phyloP scores from a whole-genome alignment of 352 stramenopile genomes.

The Pilasporangium apinafurcum region DNA sequence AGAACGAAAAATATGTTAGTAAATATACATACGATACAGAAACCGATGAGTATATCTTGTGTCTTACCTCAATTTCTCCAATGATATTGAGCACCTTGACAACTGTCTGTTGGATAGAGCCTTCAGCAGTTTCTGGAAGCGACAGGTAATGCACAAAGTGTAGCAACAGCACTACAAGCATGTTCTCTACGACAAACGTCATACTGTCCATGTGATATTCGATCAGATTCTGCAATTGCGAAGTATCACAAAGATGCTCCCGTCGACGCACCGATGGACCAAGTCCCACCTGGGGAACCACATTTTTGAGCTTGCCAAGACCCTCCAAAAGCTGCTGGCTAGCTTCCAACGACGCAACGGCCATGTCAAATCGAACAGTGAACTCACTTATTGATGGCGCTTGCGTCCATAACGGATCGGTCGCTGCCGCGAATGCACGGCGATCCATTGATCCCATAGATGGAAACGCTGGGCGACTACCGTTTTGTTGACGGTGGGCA shows the following conservation, averaged over 20 bases:
- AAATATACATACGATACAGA: not conserved
- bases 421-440: constrained; percentile 43
- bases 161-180: constrained; percentile 57
- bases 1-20: not conserved
- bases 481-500: constrained; percentile 23
- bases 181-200: constrained; percentile 74
- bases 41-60: not conserved
- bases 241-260: constrained; percentile 31
- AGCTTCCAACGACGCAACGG: constrained; percentile 35
- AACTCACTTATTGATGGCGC: constrained; percentile 59
- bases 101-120: constrained; percentile 45
- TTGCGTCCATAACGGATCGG: constrained; percentile 54
- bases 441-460: constrained; percentile 44
- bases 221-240: constrained; percentile 42
- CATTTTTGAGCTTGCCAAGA: not conserved
- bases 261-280: constrained; percentile 15
- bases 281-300: too few species aligned
- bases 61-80: constrained; percentile 55
- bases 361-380: constrained; percentile 42
- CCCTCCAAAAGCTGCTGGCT: constrained; percentile 30
- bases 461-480: constrained; percentile 29
- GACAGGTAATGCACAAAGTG: constrained; percentile 64
- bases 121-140: constrained; percentile 21
- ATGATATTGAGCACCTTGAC: constrained; percentile 61
- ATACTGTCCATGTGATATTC: constrained; percentile 76